Evolutionary conservation across 139 green algal genomes (phyloP).

Genomic region (Deuterostichococcus epilithicus): DNA sequence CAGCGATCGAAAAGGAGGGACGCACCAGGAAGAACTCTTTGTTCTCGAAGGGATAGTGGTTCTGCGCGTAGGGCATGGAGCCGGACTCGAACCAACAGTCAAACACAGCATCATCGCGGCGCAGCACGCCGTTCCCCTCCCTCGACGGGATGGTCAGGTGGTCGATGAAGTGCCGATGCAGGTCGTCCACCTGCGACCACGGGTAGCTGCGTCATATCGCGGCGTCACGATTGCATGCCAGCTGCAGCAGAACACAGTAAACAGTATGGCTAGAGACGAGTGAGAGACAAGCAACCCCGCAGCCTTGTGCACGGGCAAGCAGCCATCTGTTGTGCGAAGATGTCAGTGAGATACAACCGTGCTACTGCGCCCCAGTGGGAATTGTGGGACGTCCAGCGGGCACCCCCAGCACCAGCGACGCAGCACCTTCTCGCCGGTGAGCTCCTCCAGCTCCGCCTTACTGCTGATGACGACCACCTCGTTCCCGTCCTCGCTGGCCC

Average conservation of each 20-base stretch:
- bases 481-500: slow-evolving; percentile 75
- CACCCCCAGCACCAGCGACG: not conserved
- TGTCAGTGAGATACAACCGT: too few relatives aligned
- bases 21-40: slow-evolving; percentile 79
- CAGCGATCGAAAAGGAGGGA: not conserved
- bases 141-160: slow-evolving; percentile 90
- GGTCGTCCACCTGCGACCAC: slow-evolving; percentile 77
- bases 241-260: too few relatives aligned
- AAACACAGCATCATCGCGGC: slow-evolving; percentile 96
- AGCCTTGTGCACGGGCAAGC: too few relatives aligned
- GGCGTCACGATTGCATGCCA: too few relatives aligned
- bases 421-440: slow-evolving; percentile 73
- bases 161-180: slow-evolving; percentile 98
- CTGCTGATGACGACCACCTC: slow-evolving; percentile 88
- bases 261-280: too few relatives aligned
- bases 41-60: slow-evolving; percentile 99
- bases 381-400: too few relatives aligned
- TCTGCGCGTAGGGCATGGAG: slow-evolving; percentile 94
- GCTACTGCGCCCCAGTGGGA: too few relatives aligned
- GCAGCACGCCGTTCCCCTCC: slow-evolving; percentile 62
- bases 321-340: too few relatives aligned
- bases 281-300: too few relatives aligned
- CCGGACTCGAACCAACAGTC: slow-evolving; percentile 99
- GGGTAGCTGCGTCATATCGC: too few relatives aligned
- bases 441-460: slow-evolving; percentile 84